These are phyloP conservation scores for Datisca glomerata DNA, from an alignment of 306 rosid species.

Conservation along the genomic window DNA sequence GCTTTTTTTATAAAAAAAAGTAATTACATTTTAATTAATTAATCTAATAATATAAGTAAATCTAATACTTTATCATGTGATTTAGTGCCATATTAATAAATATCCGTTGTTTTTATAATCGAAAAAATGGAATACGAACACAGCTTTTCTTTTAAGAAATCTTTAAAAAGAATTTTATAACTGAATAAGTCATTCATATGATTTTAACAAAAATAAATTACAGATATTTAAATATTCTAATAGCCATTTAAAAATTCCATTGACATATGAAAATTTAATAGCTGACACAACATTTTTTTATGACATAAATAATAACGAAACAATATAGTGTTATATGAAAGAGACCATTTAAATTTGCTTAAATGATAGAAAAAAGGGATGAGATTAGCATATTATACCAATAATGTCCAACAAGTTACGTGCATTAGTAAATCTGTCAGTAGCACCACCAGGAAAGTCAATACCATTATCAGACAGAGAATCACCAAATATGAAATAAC, in stretches of 20 bases:
- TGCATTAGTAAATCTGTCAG: constrained; percentile 47
- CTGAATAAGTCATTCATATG: too few relatives aligned
- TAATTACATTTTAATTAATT: too few relatives aligned
- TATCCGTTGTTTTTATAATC: too few relatives aligned
- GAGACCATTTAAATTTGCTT: background rate
- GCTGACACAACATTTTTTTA: background rate
- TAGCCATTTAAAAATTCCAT: background rate
- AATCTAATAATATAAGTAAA: too few relatives aligned
- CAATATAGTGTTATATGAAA: background rate
- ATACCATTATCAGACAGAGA: constrained; percentile 38
- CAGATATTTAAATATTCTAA: too few relatives aligned
- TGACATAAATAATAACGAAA: background rate
- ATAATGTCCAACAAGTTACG: constrained; percentile 19
- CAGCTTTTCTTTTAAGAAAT: too few relatives aligned
- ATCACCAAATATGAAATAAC: constrained; percentile 46
- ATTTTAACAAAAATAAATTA: too few relatives aligned
- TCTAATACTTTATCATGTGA: too few relatives aligned
- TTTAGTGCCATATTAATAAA: too few relatives aligned
- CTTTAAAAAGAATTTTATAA: too few relatives aligned
- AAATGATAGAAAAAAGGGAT: background rate
- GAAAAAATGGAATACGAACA: too few relatives aligned
- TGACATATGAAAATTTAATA: background rate
- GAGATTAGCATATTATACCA: constrained; percentile 8
- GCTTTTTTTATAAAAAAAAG: too few relatives aligned
- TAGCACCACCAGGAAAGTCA: constrained; percentile 28